phyloP scores from a whole-genome alignment of 176 grass and related monocot species.

The Oryza australiensis region DNA sequence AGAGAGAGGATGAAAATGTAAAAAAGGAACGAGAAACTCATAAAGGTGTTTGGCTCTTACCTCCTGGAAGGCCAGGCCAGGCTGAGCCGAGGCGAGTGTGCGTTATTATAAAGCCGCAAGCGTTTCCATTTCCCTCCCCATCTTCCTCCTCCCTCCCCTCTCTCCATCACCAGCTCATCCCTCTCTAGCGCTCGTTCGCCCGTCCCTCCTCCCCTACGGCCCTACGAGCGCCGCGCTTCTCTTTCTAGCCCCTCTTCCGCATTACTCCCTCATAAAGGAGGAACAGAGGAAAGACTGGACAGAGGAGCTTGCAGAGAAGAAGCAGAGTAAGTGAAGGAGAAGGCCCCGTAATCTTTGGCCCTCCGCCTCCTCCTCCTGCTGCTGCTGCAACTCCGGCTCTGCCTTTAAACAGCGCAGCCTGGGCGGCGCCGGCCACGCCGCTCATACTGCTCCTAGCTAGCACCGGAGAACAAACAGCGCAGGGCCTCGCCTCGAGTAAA shows the following conservation, averaged over 20 bases:
- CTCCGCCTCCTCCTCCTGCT: not conserved
- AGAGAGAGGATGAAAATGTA: not conserved
- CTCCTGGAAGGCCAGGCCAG: not conserved
- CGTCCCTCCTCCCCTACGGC: not conserved
- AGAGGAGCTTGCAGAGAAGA: not conserved
- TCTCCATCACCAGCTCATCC: not conserved
- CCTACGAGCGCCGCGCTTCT: slow-evolving; percentile 28
- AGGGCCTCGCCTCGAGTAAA: slow-evolving; percentile 44
- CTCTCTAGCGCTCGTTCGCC: no score
- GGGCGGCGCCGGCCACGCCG: slow-evolving; percentile 43
- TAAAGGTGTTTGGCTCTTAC: not conserved
- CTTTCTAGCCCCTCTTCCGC: slow-evolving; percentile 8
- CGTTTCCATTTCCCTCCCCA: slow-evolving; percentile 19
- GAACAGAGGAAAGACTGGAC: not conserved
- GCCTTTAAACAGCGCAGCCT: slow-evolving; percentile 7
- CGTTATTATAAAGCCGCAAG: slow-evolving; percentile 49
- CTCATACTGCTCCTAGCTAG: slow-evolving; percentile 1
- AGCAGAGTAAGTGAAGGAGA: not conserved
- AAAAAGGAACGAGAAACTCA: not conserved
- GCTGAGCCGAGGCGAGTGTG: slow-evolving; percentile 2
- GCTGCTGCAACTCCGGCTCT: slow-evolving; percentile 25
- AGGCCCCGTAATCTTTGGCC: slow-evolving; percentile 9
- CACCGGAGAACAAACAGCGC: not conserved
- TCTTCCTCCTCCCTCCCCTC: not conserved
- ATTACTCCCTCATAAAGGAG: slow-evolving; percentile 48